Conservation (phyloP, 192 early-diverging fungal genomes). For the Dissophora ornata region DNA sequence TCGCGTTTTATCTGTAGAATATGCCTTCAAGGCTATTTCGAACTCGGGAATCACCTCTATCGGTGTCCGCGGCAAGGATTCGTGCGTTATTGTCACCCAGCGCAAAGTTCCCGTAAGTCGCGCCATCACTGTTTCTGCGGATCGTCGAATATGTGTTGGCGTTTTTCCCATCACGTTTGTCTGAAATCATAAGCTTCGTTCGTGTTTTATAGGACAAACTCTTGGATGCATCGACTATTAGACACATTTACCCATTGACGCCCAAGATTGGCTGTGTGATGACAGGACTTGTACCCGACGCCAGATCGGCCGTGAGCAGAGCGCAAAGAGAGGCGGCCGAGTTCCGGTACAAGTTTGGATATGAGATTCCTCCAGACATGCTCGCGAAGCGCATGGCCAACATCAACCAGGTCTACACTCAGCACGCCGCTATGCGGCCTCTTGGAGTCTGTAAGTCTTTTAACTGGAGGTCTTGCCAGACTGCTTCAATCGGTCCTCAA, state of each 20-base stretch:
- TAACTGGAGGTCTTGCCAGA: no score
- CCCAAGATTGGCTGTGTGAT: conserved; percentile 97
- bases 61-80: conserved; percentile 95
- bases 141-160: neutral
- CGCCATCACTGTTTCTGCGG: neutral
- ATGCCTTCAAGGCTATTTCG: conserved; percentile 99
- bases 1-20: conserved; percentile 71
- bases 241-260: conserved; percentile 93
- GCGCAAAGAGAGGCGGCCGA: conserved; percentile 97
- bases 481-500: neutral
- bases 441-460: conserved; percentile 94
- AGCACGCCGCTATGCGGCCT: conserved; percentile 98
- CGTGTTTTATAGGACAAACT: conserved; percentile 84
- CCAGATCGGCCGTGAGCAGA: conserved; percentile 90
- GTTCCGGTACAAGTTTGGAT: conserved; percentile 98
- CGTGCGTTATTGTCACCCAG: conserved; percentile 94
- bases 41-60: conserved; percentile 96
- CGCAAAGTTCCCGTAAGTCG: conserved; percentile 89
- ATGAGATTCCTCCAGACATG: conserved; percentile 96
- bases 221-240: conserved; percentile 91
- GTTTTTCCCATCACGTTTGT: no score
- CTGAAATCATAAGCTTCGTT: no score
- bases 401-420: conserved; percentile 99
- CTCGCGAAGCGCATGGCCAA: conserved; percentile 98
- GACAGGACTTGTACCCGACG: conserved; percentile 98